Evolutionary conservation across 495 filamentous ascomycete species (phyloP), one percentile per base, ranked within the genome.

Genomic region (Penicillium bialowiezense): DNA sequence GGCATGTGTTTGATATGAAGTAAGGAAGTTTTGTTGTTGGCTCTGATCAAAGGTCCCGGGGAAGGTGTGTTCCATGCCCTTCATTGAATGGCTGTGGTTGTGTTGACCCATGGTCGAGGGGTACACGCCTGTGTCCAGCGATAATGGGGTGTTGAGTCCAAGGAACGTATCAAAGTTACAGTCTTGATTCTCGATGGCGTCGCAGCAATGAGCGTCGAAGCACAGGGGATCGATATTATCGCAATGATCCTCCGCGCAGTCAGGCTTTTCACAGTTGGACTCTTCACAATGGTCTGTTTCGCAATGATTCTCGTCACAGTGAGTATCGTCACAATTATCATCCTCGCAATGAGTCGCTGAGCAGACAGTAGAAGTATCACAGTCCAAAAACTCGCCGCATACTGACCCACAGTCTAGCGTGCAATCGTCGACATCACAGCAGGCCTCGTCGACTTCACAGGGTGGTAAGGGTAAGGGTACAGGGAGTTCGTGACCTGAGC

Each of bases 311-410:
- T 58, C 59, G 14, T 67, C 63, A 21, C 63, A 67, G 19, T 64
- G 39, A 24, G 43, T 40, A 14, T 64, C 58, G 26, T 68, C 65
- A 21, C 63, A 67, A 34, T 64, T 48, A 13, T 46, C 36, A 18
- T 65, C 57, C 28, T 74, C 70, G 41, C 72, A 71, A 20, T 67
- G 58, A 17, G 65, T 52, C 32, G 57, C 63, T 3, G 72, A 73
- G 52, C 73, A 76, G n/a, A 62, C 58, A 1, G 59, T 66, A 8
- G 63, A 65, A 20, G 65, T 61, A 18, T 71, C 69, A 52, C 73
- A 77, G 19, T 75, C 71, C 33, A 72, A 60, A 44, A 75, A 73
- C 35, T 71, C 71, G 40, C 73, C 69, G 52, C 74, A 77, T 14
- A 69, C 51, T 13, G 71, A 73, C 20, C 59, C 59, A 50, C 73